These are phyloP conservation scores for Forsythia viridissima DNA, from an alignment of 257 asterid genomes.

Conservation along the genomic window DNA sequence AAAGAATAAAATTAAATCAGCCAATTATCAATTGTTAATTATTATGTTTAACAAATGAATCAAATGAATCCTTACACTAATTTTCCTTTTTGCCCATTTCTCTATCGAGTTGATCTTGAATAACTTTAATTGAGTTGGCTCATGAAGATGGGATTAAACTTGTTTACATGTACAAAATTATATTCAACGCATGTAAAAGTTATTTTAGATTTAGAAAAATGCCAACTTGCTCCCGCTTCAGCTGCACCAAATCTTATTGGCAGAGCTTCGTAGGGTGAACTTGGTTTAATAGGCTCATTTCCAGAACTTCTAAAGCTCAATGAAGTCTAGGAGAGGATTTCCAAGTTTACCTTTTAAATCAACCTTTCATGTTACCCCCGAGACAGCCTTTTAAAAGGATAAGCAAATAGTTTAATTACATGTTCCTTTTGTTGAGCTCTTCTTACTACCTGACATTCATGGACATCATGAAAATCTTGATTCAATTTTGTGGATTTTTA, in stretches of 20 bases:
- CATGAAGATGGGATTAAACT: neutral
- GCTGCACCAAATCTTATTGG: neutral
- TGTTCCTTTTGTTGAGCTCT: neutral
- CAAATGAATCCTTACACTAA: neutral
- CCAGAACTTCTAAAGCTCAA: neutral
- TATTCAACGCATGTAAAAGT: neutral
- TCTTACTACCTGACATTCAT: neutral
- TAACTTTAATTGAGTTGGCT: neutral
- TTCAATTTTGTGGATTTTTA: neutral
- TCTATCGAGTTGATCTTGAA: neutral
- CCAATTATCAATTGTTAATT: too few relatives aligned
- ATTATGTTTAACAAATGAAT: neutral
- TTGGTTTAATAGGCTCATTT: neutral
- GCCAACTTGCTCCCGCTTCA: neutral
- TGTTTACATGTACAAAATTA: neutral
- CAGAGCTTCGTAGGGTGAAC: neutral
- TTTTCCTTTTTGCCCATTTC: neutral
- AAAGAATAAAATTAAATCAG: too few relatives aligned
- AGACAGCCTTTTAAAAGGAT: neutral
- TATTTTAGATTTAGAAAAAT: neutral
- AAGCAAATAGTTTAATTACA: neutral
- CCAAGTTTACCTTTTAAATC: neutral
- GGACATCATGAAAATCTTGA: constrained; percentile 8
- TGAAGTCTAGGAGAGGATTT: neutral
- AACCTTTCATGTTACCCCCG: neutral